Percentiles rank a stretch among this genome's conserved stretches.
Evolutionary conservation across 306 rosid genomes (phyloP).

Genomic region (Benincasa hispida): DNA sequence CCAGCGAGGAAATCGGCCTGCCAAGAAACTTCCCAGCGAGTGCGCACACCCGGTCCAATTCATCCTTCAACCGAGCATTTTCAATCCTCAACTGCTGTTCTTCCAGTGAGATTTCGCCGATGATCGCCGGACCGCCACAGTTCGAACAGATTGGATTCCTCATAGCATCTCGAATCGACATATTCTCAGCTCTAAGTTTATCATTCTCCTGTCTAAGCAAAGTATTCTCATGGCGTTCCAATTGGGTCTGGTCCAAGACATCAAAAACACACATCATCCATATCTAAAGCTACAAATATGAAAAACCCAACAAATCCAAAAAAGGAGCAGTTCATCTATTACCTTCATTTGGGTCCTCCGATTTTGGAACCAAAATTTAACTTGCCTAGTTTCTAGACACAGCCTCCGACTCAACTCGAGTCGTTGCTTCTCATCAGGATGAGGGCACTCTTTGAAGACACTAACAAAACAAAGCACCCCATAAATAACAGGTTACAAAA

Average conservation of each 20-base stretch:
- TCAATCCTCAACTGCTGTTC: conserved; percentile 88
- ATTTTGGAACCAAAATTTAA: conserved; percentile 99
- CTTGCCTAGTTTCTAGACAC: conserved; percentile 83
- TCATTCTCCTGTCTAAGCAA: conserved; percentile 91
- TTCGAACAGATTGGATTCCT: conserved; percentile 84
- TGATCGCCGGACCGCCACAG: conserved; percentile 81
- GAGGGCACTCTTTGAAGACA: conserved; percentile 95
- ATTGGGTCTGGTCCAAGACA: conserved; percentile 53
- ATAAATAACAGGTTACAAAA: not conserved
- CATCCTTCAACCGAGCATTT: conserved; percentile 85
- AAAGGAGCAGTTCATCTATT: not conserved
- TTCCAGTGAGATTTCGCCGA: conserved; percentile 75
- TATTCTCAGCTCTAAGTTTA: conserved; percentile 80
- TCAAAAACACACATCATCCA: not conserved
- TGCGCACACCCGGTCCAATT: conserved; percentile 70
- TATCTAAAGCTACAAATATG: not conserved
- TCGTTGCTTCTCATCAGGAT: conserved; percentile 97
- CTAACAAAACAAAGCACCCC: conserved; percentile 18
- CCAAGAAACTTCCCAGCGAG: conserved; percentile 84
- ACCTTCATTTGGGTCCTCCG: conserved; percentile 99
- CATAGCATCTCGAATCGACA: conserved; percentile 93
- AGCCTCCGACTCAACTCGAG: conserved; percentile 75
- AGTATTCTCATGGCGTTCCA: conserved; percentile 87
- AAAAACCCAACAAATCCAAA: not conserved
- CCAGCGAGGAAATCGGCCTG: conserved; percentile 51